These are phyloP conservation scores for Lichenothelia convexa DNA, from an alignment of 495 filamentous ascomycete genomes.

Conservation along the genomic window DNA sequence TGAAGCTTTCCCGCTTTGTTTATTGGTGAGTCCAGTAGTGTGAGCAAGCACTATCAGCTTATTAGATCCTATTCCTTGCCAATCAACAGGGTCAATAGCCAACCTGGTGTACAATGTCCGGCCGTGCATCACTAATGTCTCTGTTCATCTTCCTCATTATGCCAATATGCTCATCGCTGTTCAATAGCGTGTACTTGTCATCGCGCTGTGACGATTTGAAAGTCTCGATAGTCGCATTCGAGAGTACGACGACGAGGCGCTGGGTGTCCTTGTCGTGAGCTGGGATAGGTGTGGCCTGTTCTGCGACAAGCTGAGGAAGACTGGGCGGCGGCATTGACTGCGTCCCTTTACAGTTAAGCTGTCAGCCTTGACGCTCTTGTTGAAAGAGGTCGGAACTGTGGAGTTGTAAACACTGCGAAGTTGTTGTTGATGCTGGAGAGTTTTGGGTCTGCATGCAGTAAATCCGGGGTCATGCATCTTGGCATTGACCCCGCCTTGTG, in stretches of 20 bases:
- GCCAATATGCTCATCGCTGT: slow-evolving; percentile 97
- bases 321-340: slow-evolving; percentile 86
- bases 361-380: slow-evolving; percentile 1
- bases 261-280: slow-evolving; percentile 73
- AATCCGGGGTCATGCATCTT: background rate
- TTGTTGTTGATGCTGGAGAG: slow-evolving; percentile 3
- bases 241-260: slow-evolving; percentile 85
- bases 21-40: slow-evolving; percentile 89
- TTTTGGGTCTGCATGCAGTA: no score
- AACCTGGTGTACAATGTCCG: slow-evolving; percentile 98
- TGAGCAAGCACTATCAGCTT: slow-evolving; percentile 81
- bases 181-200: slow-evolving; percentile 89
- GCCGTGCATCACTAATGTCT: slow-evolving; percentile 92
- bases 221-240: slow-evolving; percentile 92
- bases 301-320: slow-evolving; percentile 77
- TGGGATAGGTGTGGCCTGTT: slow-evolving; percentile 75
- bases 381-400: background rate
- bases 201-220: slow-evolving; percentile 75
- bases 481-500: no score
- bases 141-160: slow-evolving; percentile 98
- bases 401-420: background rate
- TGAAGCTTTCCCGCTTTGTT: slow-evolving; percentile 96
- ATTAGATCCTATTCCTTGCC: no score
- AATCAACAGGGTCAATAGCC: no score
- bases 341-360: slow-evolving; percentile 35